Base-by-base conservation (phyloP, 192 early-diverging fungal species). In the Gaertneriomyces semiglobifer region DNA sequence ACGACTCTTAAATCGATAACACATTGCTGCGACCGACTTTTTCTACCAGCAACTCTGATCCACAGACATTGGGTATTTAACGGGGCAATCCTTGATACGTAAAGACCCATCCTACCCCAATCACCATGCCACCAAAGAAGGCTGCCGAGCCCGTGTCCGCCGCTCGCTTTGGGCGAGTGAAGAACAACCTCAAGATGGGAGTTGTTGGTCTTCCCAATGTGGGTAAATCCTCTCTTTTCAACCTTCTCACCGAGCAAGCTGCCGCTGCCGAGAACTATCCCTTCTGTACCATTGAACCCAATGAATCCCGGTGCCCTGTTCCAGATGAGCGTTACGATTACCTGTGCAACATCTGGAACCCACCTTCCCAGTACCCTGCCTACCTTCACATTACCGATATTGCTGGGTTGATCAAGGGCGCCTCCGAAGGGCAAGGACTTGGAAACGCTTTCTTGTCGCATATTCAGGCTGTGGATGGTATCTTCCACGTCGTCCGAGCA, bases 401-500 rank as follows among this genome's bases (percentile, higher is more conserved):
- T 83, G 96, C 96, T 65, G 96, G 96, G n/a, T 82, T 98, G 48
- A 93, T 98, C 19, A 96, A 94, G 80, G 80, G 80, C 33, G 81
- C 81, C 7, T 45, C 66, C 53, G 77, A 81, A 47, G 81, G 81
- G 0, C 72, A 78, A 47, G 81, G 81, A 25, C 73, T 83, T 16
- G 91, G 96, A 61, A 98, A 98, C 66, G 89, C 90, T 63, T 98
- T 98, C 85, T 81, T 98, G 84, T 90, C 88, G 18, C 92, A 98
- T 77, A 90, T 98, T 56, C 66, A 74, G 6, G 81, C 82, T 55
- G 82, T 84, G 5, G 82, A 84, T 59, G 82, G 81, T 39, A 84
- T 84, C 46, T 84, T 78, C 74, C 82, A 84, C 45, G 53, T 84
- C 16, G 59, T 61, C 44, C 59, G 59, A 67, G 93, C 90, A n/a